Evolutionary conservation across 768 basidiomycete genomes (phyloP).

Genomic region (Suillus plorans): DNA sequence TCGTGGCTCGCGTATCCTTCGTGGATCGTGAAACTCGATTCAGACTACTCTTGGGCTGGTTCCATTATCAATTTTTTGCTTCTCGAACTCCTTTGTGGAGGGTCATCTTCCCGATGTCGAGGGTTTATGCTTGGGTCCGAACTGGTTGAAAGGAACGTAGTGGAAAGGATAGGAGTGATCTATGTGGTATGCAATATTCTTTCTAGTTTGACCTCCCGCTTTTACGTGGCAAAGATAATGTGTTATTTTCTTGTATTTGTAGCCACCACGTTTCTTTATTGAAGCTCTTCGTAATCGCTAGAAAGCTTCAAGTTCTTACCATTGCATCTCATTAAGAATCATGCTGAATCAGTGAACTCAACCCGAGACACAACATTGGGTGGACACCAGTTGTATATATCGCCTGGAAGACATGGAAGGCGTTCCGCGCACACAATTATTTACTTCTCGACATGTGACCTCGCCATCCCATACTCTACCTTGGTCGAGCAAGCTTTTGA

Average conservation of each 20-base stretch:
- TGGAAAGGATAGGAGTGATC: neutral
- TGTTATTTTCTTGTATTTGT: neutral
- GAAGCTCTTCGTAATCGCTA: neutral
- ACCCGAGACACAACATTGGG: neutral
- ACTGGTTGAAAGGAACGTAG: neutral
- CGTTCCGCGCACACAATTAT: too few relatives aligned
- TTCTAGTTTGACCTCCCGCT: neutral
- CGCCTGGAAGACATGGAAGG: neutral
- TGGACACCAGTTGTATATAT: neutral
- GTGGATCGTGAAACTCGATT: constrained; percentile 15
- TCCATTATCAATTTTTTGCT: constrained; percentile 8
- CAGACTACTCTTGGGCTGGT: constrained; percentile 17
- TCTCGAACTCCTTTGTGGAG: constrained; percentile 11
- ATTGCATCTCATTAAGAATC: neutral
- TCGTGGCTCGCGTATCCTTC: constrained; percentile 14
- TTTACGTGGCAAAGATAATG: neutral
- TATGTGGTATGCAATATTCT: neutral
- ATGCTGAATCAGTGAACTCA: neutral
- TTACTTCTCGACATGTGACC: neutral
- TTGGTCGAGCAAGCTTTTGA: constrained; percentile 14
- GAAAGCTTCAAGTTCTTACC: too few relatives aligned
- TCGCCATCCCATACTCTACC: constrained; percentile 16
- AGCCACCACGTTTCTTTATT: neutral
- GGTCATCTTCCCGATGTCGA: constrained; percentile 3
- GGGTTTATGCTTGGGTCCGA: neutral